Percentiles rank a stretch among this genome's conserved stretches.
Evolutionary conservation across 805 yeast species (phyloP).

Genomic region (Ogataea nitratoaversa): DNA sequence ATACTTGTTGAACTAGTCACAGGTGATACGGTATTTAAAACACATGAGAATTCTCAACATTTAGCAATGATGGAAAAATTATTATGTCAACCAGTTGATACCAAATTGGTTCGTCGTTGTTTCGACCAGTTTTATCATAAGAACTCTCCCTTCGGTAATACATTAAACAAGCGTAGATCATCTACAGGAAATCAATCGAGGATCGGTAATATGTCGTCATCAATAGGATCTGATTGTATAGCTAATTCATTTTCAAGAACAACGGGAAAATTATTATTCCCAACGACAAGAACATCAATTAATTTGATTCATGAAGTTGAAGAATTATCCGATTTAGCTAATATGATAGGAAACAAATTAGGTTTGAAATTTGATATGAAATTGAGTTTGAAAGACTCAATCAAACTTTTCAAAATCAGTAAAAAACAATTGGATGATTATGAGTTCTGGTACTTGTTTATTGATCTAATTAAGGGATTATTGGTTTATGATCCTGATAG

Average conservation of each 20-base stretch:
- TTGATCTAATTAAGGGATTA: slow-evolving; percentile 45
- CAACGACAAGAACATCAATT: slow-evolving; percentile 32
- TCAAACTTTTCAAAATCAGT: slow-evolving; percentile 19
- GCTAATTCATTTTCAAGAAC: slow-evolving; percentile 29
- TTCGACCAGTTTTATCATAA: slow-evolving; percentile 20
- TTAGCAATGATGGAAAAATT: slow-evolving; percentile 91
- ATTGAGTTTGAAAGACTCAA: slow-evolving; percentile 22
- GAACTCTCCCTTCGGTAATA: slow-evolving; percentile 5
- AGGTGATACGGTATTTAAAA: slow-evolving; percentile 91
- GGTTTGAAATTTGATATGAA: slow-evolving; percentile 26
- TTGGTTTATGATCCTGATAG: slow-evolving; percentile 47
- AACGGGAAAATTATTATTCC: slow-evolving; percentile 31
- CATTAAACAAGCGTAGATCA: slow-evolving; percentile 16
- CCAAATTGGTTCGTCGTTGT: slow-evolving; percentile 30
- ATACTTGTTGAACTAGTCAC: slow-evolving; percentile 85
- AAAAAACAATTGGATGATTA: slow-evolving; percentile 57
- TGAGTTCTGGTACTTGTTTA: slow-evolving; percentile 78
- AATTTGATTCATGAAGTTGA: slow-evolving; percentile 36
- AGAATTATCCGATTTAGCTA: slow-evolving; percentile 24
- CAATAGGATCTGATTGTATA: slow-evolving; percentile 16
- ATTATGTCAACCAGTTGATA: slow-evolving; percentile 50
- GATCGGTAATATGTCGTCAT: too few species aligned
- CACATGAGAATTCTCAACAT: slow-evolving; percentile 93
- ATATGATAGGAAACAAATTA: slow-evolving; percentile 26
- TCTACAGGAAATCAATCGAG: slow-evolving; percentile 6